These are phyloP conservation scores for Phialophora tarda DNA, from an alignment of 2,329 filamentous ascomycete genomes.

Conservation along the genomic window DNA sequence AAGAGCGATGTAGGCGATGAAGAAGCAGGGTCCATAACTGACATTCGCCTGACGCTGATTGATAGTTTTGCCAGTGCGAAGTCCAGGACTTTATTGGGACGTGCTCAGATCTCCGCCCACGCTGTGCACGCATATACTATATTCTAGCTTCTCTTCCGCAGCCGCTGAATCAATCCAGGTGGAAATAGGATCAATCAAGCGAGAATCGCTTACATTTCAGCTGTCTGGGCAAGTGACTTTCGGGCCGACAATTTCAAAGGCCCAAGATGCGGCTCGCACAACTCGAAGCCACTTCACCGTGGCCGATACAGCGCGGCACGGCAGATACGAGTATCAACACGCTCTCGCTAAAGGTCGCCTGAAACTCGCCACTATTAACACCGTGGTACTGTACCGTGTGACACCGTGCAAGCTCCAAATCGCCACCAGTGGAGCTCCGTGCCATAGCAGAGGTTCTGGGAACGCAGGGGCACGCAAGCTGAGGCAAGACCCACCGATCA, in stretches of 20 bases:
- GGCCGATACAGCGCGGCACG: neutral
- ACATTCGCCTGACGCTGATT: neutral
- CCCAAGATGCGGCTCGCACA: neutral
- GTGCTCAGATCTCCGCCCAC: neutral
- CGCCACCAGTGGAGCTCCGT: neutral
- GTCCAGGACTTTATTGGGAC: neutral
- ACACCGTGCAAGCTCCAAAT: neutral
- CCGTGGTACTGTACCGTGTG: neutral
- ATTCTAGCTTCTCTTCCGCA: neutral
- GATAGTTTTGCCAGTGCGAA: neutral
- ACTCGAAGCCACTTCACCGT: neutral
- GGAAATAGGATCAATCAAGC: neutral
- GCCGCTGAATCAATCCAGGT: neutral
- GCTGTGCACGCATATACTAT: neutral
- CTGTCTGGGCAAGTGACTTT: neutral
- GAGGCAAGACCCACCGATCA: neutral
- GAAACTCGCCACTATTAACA: neutral
- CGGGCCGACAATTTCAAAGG: neutral
- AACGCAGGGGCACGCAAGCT: neutral
- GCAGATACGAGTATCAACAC: neutral
- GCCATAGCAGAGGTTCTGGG: neutral
- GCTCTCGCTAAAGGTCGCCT: neutral
- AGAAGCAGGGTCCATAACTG: slow-evolving; percentile 1
- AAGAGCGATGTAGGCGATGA: neutral
- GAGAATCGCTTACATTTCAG: neutral